phyloP scores from a whole-genome alignment of 345 rosid species.

The Sisymbrium irio region DNA sequence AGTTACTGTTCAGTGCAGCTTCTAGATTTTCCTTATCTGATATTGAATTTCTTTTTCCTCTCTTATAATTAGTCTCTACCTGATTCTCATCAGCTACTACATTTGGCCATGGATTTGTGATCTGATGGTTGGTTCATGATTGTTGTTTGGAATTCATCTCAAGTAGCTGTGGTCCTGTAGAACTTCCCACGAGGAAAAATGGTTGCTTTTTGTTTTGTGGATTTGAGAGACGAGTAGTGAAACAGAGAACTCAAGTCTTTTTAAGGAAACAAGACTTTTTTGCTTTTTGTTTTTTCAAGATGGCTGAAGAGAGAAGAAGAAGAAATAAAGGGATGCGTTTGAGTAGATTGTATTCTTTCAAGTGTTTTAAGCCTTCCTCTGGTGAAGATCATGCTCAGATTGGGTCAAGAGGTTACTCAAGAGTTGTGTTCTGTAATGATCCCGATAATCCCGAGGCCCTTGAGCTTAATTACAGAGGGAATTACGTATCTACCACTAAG shows the following conservation, averaged over 20 bases:
- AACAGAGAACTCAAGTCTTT: neutral
- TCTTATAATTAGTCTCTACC: neutral
- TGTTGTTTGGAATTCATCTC: neutral
- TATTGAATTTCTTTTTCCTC: neutral
- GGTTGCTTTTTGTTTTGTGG: neutral
- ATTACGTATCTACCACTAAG: slow-evolving; percentile 87
- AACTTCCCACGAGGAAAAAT: neutral
- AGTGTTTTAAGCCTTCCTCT: slow-evolving; percentile 44
- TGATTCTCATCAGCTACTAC: slow-evolving; percentile 4
- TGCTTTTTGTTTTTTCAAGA: neutral
- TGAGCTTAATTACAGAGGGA: slow-evolving; percentile 59
- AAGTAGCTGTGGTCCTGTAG: neutral
- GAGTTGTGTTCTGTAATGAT: slow-evolving; percentile 86
- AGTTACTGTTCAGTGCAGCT: slow-evolving; percentile 25
- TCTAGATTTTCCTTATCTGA: slow-evolving; percentile 9
- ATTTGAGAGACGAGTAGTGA: neutral
- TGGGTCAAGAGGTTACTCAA: slow-evolving; percentile 72
- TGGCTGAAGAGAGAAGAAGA: slow-evolving; percentile 43
- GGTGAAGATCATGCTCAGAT: slow-evolving; percentile 54
- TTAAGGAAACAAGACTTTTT: neutral
- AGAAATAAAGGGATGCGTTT: slow-evolving; percentile 39
- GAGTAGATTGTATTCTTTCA: slow-evolving; percentile 63
- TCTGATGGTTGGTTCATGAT: neutral
- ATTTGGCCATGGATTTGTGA: slow-evolving; percentile 8
- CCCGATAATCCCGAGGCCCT: slow-evolving; percentile 62